phyloP scores from a whole-genome alignment of 129 eudicot species.

The Gnaphalium uliginosum region DNA sequence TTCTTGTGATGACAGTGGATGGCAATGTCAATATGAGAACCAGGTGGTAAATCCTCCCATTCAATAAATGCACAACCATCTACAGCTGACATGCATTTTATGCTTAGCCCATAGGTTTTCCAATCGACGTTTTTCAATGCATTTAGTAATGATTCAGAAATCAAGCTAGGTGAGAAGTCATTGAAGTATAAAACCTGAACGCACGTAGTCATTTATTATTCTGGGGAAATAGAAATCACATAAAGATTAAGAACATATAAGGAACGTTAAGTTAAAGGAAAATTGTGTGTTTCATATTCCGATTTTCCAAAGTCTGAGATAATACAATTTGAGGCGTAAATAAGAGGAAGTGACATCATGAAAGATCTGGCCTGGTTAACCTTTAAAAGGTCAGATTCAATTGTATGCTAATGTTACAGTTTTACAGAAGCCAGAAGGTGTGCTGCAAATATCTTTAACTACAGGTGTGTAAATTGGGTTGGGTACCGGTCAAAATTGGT shows the following conservation, averaged over 20 bases:
- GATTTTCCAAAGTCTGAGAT: background rate
- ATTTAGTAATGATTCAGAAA: conserved; percentile 53
- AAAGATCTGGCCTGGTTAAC: background rate
- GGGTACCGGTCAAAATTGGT: background rate
- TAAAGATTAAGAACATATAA: background rate
- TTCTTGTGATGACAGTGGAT: conserved; percentile 64
- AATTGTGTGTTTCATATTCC: background rate
- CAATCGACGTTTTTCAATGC: conserved; percentile 70
- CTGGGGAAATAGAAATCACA: background rate
- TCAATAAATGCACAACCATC: conserved; percentile 58
- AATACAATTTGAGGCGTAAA: background rate
- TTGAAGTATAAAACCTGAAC: conserved; percentile 77
- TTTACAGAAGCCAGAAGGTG: no score
- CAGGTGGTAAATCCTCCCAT: conserved; percentile 82
- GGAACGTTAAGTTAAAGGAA: background rate
- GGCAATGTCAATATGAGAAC: conserved; percentile 62
- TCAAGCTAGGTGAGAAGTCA: conserved; percentile 60
- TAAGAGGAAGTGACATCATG: background rate
- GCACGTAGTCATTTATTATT: conserved; percentile 19
- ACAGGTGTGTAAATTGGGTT: background rate
- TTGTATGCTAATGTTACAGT: background rate
- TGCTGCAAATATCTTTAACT: background rate
- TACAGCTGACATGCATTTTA: conserved; percentile 48
- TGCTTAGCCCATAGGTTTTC: conserved; percentile 66
- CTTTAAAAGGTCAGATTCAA: background rate